Evolutionary conservation across 768 basidiomycete species (phyloP).

Genomic region (Vishniacozyma victoriae): DNA sequence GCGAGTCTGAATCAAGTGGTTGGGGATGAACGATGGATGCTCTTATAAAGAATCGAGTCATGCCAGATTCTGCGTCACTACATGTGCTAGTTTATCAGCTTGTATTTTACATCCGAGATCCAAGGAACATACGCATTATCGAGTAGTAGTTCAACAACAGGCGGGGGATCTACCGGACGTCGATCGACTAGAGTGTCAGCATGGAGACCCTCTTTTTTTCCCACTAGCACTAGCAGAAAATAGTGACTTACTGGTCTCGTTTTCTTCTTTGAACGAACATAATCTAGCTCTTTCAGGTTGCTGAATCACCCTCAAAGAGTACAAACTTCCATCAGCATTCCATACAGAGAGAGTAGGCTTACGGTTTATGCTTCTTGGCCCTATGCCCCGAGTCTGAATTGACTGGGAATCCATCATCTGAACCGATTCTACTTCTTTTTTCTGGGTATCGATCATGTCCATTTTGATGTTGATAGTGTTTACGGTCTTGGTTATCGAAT

Average conservation of each 20-base stretch:
- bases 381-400: too few relatives aligned
- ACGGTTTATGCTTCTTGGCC: too few relatives aligned
- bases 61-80: background rate
- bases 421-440: too few relatives aligned
- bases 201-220: background rate
- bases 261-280: constrained; percentile 48
- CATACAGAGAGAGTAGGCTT: too few relatives aligned
- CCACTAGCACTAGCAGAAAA: background rate
- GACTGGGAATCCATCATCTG: too few relatives aligned
- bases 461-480: too few relatives aligned
- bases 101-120: too few relatives aligned
- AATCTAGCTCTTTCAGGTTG: constrained; percentile 45
- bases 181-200: constrained; percentile 37
- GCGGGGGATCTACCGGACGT: constrained; percentile 47
- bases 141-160: constrained; percentile 37
- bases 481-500: too few relatives aligned
- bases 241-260: constrained; percentile 44
- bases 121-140: too few relatives aligned
- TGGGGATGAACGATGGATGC: constrained; percentile 38
- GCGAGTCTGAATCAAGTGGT: background rate
- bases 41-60: constrained; percentile 39
- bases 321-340: constrained; percentile 11
- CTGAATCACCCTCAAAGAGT: constrained; percentile 34
- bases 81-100: constrained; percentile 7
- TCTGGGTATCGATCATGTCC: too few relatives aligned